Evolutionary conservation across 768 basidiomycete species (phyloP), one percentile per base, ranked within the genome.

Genomic region (Ramaria sp.): DNA sequence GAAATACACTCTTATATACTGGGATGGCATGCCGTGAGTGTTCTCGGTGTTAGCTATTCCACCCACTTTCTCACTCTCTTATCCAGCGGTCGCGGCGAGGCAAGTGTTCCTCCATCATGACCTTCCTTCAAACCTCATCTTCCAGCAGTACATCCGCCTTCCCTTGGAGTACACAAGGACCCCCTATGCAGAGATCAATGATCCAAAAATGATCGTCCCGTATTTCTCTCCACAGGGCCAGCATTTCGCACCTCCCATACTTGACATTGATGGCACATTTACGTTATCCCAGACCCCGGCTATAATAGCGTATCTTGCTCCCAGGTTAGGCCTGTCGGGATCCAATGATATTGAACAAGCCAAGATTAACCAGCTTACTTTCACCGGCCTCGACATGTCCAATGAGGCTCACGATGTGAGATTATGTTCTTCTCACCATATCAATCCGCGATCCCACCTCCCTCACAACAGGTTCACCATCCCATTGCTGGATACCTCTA

Each of bases 231-330:
- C 60, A 24, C 27, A 43, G 12, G 61, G 58, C 32, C 65, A 69
- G 3, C 64, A 69, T 36, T 71, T 74, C 58, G 73, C 73, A 5
- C 71, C 71, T 13, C 75, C 75, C 2, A 62, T 70, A 3, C 66
- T 76, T 42, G 62, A 67, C 55, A 54, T 62, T 37, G 62, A 60
- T 1, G 69, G 66, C 22, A 58, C 57, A 9, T 54, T 64, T 38
- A 49, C 61, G 20, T 43, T 73, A 41, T 69, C 66, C 16, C 71
- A 73, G 60, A 69, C 70, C 12, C 61, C 66, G 4, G 66, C 64
- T 37, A 72, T 73, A 60, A 60, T 72, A 56, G 62, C 65, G 55
- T 67, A 67, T 57, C 59, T 70, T 18, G 69, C 65, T 18, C 66
- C 66, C n/a, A 61, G 57, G 45, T 61, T 70, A 44, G 69, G 66